Percentiles rank a stretch among this genome's conserved stretches.
Evolutionary conservation across 768 basidiomycete genomes (phyloP).

Genomic region (Porphyrellus cyaneotinctus): DNA sequence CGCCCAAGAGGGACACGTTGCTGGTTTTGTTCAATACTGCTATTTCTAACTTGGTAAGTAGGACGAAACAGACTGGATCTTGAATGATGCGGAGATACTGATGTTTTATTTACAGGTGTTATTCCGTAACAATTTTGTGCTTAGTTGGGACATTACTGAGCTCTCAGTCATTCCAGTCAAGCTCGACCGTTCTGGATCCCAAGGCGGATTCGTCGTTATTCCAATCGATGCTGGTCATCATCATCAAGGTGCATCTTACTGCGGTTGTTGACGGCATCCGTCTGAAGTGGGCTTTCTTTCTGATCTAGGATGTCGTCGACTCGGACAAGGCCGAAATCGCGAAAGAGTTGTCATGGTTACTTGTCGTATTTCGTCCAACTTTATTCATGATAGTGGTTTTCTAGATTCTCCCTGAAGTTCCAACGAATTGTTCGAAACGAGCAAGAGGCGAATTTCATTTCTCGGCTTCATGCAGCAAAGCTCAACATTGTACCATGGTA

Average conservation of each 20-base stretch:
- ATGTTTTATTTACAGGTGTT: conserved; percentile 39
- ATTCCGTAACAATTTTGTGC: conserved; percentile 62
- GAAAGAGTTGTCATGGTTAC: conserved; percentile 43
- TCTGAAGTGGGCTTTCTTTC: background rate
- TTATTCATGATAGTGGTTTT: background rate
- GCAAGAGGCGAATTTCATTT: conserved; percentile 59
- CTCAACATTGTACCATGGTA: conserved; percentile 59
- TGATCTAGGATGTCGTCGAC: conserved; percentile 57
- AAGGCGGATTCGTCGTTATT: conserved; percentile 55
- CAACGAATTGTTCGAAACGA: conserved; percentile 60
- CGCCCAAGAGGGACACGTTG: conserved; percentile 62
- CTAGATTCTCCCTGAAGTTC: conserved; percentile 54
- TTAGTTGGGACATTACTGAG: conserved; percentile 57
- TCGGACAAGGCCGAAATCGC: conserved; percentile 56
- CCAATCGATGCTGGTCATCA: conserved; percentile 54
- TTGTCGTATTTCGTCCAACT: background rate
- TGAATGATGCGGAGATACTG: background rate
- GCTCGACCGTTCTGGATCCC: conserved; percentile 54
- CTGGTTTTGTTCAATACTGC: too few relatives aligned
- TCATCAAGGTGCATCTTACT: conserved; percentile 48
- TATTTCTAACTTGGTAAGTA: conserved; percentile 56
- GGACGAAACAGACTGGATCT: conserved; percentile 23
- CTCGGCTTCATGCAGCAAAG: conserved; percentile 51
- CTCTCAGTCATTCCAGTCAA: conserved; percentile 60
- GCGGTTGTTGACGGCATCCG: background rate